Conservation (phyloP, 495 filamentous ascomycete species). For the Venustampulla echinocandica region DNA sequence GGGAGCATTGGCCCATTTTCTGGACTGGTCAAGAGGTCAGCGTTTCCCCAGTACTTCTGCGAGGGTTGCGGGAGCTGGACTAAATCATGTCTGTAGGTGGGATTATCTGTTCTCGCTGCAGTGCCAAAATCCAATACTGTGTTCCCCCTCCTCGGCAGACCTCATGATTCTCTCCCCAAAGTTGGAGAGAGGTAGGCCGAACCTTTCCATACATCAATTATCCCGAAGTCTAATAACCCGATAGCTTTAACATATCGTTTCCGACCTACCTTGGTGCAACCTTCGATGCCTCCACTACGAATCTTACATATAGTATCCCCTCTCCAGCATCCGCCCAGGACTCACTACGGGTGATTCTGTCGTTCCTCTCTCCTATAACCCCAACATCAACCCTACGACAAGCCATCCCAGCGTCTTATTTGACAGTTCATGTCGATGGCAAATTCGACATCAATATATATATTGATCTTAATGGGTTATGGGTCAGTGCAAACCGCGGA, state of each 20-base stretch:
- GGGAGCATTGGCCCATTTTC: conserved; percentile 92
- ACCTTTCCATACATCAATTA: neutral
- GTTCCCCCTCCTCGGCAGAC: conserved; percentile 81
- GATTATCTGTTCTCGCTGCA: conserved; percentile 71
- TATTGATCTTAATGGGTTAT: conserved; percentile 80
- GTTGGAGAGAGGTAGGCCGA: conserved; percentile 34
- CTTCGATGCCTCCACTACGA: conserved; percentile 90
- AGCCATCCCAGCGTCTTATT: conserved; percentile 80
- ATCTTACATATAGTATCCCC: conserved; percentile 71
- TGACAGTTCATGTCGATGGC: conserved; percentile 67
- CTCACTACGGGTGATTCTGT: conserved; percentile 53
- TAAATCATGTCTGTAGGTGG: conserved; percentile 45
- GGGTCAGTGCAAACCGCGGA: conserved; percentile 69
- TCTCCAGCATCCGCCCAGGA: conserved; percentile 30
- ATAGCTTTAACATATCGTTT: conserved; percentile 56
- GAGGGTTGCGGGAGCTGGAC: too few relatives aligned
- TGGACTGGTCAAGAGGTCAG: conserved; percentile 56
- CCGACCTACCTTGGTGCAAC: conserved; percentile 69
- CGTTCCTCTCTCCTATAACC: conserved; percentile 89
- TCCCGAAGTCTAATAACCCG: neutral
- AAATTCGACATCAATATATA: conserved; percentile 71
- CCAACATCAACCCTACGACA: conserved; percentile 86
- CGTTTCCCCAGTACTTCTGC: too few relatives aligned
- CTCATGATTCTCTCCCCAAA: conserved; percentile 65
- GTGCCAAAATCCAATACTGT: conserved; percentile 60